These are phyloP conservation scores for Eimeria mitis DNA, from an alignment of 169 alveolate species.

Conservation along the genomic window DNA sequence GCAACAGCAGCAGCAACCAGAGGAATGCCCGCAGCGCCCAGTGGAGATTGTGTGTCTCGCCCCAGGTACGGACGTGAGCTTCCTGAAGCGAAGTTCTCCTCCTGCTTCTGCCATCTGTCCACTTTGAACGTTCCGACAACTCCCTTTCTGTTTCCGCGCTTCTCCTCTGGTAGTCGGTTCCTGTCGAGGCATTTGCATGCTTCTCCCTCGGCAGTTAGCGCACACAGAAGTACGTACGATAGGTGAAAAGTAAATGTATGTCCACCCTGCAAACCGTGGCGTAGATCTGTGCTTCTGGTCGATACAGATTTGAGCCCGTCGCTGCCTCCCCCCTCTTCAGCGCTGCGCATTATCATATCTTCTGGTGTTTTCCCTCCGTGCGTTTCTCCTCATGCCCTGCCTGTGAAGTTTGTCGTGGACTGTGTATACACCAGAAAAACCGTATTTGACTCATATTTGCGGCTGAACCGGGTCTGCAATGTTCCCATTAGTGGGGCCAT, in stretches of 20 bases:
- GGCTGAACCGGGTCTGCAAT: slow-evolving; percentile 27
- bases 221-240: background rate
- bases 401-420: slow-evolving; percentile 45
- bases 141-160: background rate
- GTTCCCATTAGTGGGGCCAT: slow-evolving; percentile 60
- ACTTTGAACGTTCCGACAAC: background rate
- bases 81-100: background rate
- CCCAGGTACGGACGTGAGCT: slow-evolving; percentile 14
- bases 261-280: background rate
- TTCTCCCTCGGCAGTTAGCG: background rate
- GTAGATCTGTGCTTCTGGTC: background rate
- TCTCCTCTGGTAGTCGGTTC: background rate
- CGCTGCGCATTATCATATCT: slow-evolving; percentile 23
- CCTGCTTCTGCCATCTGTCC: background rate
- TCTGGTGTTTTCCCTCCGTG: slow-evolving; percentile 24
- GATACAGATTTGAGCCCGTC: slow-evolving; percentile 39
- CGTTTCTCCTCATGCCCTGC: slow-evolving; percentile 6
- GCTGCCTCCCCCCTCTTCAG: slow-evolving; percentile 36
- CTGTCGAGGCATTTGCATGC: background rate
- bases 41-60: slow-evolving; percentile 55
- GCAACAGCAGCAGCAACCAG: background rate
- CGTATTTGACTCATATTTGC: slow-evolving; percentile 28
- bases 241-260: background rate
- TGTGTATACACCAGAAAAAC: slow-evolving; percentile 17
- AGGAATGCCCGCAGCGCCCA: background rate